A percentile compares a stretch with the other conserved stretches of the same genome.
These are phyloP conservation scores for Porphyrellus cyaneotinctus DNA, from an alignment of 768 basidiomycete species.

Conservation along the genomic window DNA sequence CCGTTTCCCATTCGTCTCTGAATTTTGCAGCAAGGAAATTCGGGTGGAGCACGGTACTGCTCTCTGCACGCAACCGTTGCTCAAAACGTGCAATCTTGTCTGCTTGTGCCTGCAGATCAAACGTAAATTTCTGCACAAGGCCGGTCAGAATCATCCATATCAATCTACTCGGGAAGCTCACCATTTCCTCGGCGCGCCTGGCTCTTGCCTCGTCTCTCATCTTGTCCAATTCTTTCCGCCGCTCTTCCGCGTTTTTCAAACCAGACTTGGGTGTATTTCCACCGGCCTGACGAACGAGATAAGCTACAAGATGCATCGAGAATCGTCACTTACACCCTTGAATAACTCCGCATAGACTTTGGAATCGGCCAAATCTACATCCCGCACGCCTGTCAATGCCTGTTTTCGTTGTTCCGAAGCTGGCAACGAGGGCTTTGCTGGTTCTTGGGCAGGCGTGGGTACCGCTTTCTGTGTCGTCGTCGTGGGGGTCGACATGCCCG, in stretches of 20 bases:
- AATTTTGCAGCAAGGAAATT: conserved; percentile 58
- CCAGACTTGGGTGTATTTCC: conserved; percentile 44
- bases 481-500: conserved; percentile 23
- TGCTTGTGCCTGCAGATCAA: conserved; percentile 55
- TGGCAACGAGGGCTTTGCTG: conserved; percentile 27
- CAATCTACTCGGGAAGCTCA: conserved; percentile 27
- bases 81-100: conserved; percentile 65
- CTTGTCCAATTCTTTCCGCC: conserved; percentile 60
- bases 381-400: conserved; percentile 45
- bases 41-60: conserved; percentile 56
- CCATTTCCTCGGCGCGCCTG: conserved; percentile 53
- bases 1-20: conserved; percentile 49
- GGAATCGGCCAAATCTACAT: conserved; percentile 60
- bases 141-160: conserved; percentile 9
- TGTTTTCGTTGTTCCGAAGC: conserved; percentile 36
- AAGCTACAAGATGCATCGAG: neutral
- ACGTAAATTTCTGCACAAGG: conserved; percentile 39
- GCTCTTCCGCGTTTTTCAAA: conserved; percentile 58
- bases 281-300: conserved; percentile 32
- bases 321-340: conserved; percentile 40
- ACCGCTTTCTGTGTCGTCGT: conserved; percentile 24
- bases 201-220: conserved; percentile 68
- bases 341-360: conserved; percentile 65
- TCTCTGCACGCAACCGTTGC: conserved; percentile 45
- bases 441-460: conserved; percentile 13